Evolutionary conservation across 1,139 yeast genomes (phyloP).

Genomic region (Arxiozyma slooffiae): DNA sequence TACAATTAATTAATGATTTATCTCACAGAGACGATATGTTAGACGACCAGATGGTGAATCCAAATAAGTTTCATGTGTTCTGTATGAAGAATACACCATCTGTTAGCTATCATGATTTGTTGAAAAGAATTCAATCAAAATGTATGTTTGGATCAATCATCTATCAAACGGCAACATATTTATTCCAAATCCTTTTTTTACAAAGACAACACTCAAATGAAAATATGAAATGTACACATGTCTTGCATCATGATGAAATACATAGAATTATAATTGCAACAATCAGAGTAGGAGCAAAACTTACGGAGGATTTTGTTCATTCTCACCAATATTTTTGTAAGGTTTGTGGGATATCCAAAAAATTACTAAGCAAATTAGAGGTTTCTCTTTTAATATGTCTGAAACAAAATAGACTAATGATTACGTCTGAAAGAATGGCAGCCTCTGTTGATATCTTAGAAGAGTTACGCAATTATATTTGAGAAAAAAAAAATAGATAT

Average conservation of each 20-base stretch:
- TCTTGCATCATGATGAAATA: conserved; percentile 32
- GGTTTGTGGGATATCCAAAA: conserved; percentile 41
- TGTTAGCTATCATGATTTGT: conserved; percentile 19
- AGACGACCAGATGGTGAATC: neutral
- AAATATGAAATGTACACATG: conserved; percentile 31
- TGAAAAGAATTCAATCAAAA: conserved; percentile 27
- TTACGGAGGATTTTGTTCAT: conserved; percentile 43
- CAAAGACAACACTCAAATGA: conserved; percentile 32
- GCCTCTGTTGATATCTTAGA: conserved; percentile 10
- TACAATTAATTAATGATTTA: conserved; percentile 10
- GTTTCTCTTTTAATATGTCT: conserved; percentile 35
- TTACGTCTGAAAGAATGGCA: conserved; percentile 8
- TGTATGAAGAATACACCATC: conserved; percentile 29
- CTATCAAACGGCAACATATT: conserved; percentile 24
- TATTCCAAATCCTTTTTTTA: conserved; percentile 32
- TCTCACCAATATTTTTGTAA: conserved; percentile 43
- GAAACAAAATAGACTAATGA: conserved; percentile 14
- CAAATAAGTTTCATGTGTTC: conserved; percentile 7
- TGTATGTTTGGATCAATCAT: conserved; percentile 27
- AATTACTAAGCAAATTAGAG: conserved; percentile 40
- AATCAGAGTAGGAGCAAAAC: conserved; percentile 42
- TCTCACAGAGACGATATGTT: conserved; percentile 7
- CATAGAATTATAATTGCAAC: conserved; percentile 44
- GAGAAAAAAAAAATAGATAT: too few relatives aligned
- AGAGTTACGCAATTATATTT: conserved; percentile 8